A percentile compares a stretch with the other conserved stretches of the same genome.
Evolutionary conservation across 176 grass and related monocot species (phyloP).

Genomic region (Cymbopogon citratus): DNA sequence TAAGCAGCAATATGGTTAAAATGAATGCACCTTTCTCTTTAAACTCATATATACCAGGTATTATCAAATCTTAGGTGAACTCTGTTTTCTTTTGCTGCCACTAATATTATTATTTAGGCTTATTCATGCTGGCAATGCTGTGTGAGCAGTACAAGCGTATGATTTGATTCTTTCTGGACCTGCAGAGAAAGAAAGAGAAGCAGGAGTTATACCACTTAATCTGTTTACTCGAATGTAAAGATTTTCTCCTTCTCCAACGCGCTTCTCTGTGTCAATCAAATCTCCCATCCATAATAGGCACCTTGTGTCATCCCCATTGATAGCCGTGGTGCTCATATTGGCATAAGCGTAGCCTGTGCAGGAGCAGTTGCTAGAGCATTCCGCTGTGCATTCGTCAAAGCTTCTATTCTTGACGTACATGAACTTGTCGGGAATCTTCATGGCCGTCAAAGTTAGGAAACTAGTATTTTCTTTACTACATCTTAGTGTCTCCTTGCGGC

Average conservation of each 20-base stretch:
- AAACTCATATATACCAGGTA: not conserved
- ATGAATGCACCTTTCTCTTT: not conserved
- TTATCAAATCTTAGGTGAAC: not conserved
- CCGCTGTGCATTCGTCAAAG: not conserved
- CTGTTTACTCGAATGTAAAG: constrained; percentile 1
- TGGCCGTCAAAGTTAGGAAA: not conserved
- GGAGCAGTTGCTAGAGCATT: not conserved
- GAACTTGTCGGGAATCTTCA: not conserved
- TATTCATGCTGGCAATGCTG: not conserved
- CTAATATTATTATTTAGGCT: not conserved
- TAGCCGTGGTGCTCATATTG: not conserved
- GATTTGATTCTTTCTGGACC: not conserved
- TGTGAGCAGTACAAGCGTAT: not conserved
- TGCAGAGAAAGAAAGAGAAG: not conserved
- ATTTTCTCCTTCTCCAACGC: not conserved
- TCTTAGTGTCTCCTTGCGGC: not conserved
- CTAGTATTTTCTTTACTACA: not conserved
- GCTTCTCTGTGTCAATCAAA: not conserved
- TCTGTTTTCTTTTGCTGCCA: not conserved
- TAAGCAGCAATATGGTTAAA: not conserved
- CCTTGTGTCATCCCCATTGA: constrained; percentile 4
- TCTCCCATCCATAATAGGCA: not conserved
- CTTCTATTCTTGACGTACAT: constrained; percentile 2
- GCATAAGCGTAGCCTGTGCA: not conserved
- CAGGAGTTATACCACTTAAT: not conserved